These are phyloP conservation scores for Cystobasidium pallidum DNA, from an alignment of 1,284 basidiomycete genomes.

Conservation along the genomic window DNA sequence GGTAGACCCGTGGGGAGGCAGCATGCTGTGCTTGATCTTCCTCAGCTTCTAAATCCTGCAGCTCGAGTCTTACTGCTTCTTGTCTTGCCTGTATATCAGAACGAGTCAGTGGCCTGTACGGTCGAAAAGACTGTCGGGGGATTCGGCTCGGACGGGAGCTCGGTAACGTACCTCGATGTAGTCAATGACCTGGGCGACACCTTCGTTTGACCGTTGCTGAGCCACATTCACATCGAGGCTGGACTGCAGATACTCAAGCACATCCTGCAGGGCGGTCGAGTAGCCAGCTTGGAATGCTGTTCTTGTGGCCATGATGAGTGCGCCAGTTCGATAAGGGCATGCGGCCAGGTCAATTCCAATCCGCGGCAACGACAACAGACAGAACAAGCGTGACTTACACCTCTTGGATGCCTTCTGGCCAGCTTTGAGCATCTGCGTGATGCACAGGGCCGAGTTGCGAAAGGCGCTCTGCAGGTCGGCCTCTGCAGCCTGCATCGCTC, in stretches of 20 bases:
- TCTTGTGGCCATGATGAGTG: background rate
- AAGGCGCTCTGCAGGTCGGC: slow-evolving; percentile 42
- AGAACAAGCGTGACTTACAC: slow-evolving; percentile 11
- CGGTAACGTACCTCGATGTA: slow-evolving; percentile 38
- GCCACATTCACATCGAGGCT: slow-evolving; percentile 33
- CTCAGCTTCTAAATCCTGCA: slow-evolving; percentile 33
- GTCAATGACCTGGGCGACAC: slow-evolving; percentile 40
- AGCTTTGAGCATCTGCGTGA: slow-evolving; percentile 41
- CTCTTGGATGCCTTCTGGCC: slow-evolving; percentile 37
- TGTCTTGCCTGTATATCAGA: slow-evolving; percentile 31
- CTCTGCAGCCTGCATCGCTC: slow-evolving; percentile 33
- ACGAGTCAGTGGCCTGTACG: background rate
- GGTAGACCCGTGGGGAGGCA: background rate
- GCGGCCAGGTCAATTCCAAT: background rate
- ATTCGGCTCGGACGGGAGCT: too few species aligned
- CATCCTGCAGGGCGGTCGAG: slow-evolving; percentile 39
- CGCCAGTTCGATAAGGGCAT: background rate
- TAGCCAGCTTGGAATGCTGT: slow-evolving; percentile 43
- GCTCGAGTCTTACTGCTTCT: slow-evolving; percentile 28
- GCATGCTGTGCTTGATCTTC: slow-evolving; percentile 28
- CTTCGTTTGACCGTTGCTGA: slow-evolving; percentile 32
- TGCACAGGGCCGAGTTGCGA: slow-evolving; percentile 29
- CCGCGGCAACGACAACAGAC: background rate
- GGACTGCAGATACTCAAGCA: slow-evolving; percentile 43
- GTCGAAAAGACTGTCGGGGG: slow-evolving; percentile 4